These are phyloP conservation scores for Chiua sp. DNA, from an alignment of 1,284 basidiomycete species.

Conservation along the genomic window DNA sequence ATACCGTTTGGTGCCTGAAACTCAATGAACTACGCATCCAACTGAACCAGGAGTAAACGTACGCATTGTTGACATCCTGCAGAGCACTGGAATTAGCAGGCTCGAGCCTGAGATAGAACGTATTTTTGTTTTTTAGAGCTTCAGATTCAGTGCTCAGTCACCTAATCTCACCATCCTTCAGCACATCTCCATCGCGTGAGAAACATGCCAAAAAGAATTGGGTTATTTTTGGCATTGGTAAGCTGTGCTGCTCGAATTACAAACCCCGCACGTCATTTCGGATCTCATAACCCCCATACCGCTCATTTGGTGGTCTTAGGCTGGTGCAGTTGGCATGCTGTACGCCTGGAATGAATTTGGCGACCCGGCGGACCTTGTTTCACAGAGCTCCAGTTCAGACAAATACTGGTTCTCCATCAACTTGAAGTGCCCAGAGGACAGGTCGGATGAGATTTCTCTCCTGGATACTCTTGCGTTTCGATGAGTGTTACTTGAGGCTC, in stretches of 20 bases:
- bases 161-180: conserved; percentile 2
- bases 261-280: too few species aligned
- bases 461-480: neutral
- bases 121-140: conserved; percentile 48
- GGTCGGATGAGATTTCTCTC: neutral
- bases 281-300: neutral
- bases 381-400: neutral
- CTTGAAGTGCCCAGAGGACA: neutral
- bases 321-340: neutral
- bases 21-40: conserved; percentile 1
- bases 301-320: neutral
- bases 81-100: conserved; percentile 88
- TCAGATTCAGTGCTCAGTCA: neutral
- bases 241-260: conserved; percentile 18
- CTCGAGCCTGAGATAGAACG: conserved; percentile 78
- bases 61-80: conserved; percentile 86
- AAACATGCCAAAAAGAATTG: conserved; percentile 10
- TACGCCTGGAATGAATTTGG: neutral
- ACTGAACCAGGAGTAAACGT: conserved; percentile 29
- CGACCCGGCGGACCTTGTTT: neutral
- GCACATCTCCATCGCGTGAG: neutral
- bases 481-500: neutral
- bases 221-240: conserved; percentile 18
- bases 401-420: neutral
- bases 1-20: conserved; percentile 68